Evolutionary conservation across 208 protist genomes (phyloP).

Genomic region (Herpetomonas samuelpessoai): DNA sequence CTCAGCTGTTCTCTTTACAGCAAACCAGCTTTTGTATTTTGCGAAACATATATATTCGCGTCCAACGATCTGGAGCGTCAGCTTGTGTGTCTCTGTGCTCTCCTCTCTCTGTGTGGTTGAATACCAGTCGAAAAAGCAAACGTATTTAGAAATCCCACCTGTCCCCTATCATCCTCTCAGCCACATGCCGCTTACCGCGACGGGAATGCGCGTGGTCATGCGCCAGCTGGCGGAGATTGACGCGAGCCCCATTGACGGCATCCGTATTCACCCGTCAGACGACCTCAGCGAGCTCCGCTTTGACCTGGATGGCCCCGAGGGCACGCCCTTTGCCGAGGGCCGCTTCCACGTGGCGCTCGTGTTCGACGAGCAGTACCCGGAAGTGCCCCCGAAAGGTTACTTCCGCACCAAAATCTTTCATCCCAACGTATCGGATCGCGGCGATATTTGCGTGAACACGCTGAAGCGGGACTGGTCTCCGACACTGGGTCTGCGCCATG

Average conservation of each 20-base stretch:
- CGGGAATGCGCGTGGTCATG: slow-evolving; percentile 83
- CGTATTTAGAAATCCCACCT: neutral
- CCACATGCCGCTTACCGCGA: slow-evolving; percentile 77
- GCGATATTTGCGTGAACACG: slow-evolving; percentile 99
- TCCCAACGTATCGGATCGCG: slow-evolving; percentile 97
- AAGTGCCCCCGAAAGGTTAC: slow-evolving; percentile 95
- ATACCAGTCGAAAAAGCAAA: neutral
- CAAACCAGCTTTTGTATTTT: too few relatives aligned
- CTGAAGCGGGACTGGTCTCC: slow-evolving; percentile 98
- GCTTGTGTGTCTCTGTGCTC: too few relatives aligned
- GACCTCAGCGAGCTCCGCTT: slow-evolving; percentile 92
- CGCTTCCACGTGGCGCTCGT: slow-evolving; percentile 91
- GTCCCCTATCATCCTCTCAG: neutral
- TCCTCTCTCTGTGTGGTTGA: neutral
- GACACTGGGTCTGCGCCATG: slow-evolving; percentile 93
- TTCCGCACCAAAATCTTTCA: slow-evolving; percentile 99
- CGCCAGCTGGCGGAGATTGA: slow-evolving; percentile 80
- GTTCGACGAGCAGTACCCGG: slow-evolving; percentile 93
- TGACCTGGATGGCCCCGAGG: slow-evolving; percentile 92
- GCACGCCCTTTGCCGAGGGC: slow-evolving; percentile 96
- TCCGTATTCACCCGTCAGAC: slow-evolving; percentile 84
- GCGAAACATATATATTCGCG: too few relatives aligned
- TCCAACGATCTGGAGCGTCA: too few relatives aligned
- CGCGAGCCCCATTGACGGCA: slow-evolving; percentile 82
- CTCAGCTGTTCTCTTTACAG: too few relatives aligned